These are phyloP conservation scores for Ceratocystis harringtonii DNA, from an alignment of 2,329 filamentous ascomycete species.

Conservation along the genomic window DNA sequence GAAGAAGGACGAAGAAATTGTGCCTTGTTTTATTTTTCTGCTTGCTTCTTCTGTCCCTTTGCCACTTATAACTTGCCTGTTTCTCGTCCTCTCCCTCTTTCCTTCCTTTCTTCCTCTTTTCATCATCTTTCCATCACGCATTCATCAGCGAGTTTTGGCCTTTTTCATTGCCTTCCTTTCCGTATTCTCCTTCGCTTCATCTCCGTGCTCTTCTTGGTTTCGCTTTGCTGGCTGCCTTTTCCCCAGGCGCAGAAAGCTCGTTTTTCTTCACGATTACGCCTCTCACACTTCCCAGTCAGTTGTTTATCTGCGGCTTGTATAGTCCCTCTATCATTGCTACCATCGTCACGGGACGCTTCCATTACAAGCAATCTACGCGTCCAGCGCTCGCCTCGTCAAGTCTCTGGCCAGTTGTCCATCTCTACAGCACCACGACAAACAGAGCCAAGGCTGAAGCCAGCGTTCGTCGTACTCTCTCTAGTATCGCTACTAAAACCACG, in stretches of 20 bases:
- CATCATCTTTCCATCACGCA: neutral
- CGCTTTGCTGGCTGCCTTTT: constrained; percentile 19
- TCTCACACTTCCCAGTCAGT: neutral
- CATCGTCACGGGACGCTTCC: neutral
- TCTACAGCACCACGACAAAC: neutral
- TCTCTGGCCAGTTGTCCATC: neutral
- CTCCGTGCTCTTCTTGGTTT: constrained; percentile 27
- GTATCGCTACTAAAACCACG: neutral
- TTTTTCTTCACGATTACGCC: neutral
- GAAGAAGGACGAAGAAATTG: neutral
- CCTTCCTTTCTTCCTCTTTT: neutral
- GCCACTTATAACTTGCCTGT: neutral
- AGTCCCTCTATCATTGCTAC: neutral
- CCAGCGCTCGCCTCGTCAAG: neutral
- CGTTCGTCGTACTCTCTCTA: too few species aligned
- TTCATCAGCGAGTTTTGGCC: neutral
- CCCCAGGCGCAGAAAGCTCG: neutral
- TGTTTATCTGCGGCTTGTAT: neutral
- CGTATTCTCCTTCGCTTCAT: constrained; percentile 4
- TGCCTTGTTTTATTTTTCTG: neutral
- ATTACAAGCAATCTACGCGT: neutral
- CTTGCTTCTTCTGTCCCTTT: neutral
- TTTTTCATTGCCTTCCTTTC: neutral
- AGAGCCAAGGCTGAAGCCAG: neutral
- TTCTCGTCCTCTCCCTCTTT: neutral